Evolutionary conservation across 257 asterid species (phyloP), one percentile per base, ranked within the genome.

Genomic region (Linaria vulgaris): DNA sequence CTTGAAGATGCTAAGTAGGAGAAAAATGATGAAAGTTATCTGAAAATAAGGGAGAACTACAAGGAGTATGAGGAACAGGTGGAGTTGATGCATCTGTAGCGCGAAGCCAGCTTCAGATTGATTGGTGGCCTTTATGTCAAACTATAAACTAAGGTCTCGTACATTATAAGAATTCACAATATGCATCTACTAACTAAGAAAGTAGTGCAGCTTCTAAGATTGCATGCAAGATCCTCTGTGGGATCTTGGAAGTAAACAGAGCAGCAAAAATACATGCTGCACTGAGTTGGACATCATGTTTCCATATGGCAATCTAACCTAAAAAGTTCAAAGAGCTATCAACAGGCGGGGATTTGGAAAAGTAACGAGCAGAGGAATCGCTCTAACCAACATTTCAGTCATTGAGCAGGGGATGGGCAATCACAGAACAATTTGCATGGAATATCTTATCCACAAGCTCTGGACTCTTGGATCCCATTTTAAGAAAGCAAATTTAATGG

Each of bases 81-180:
- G n/a, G 88, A 83, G 70, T 69, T 83, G 67, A 70, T 80, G 53
- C 78, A 53, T 6, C 69, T 85, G 85, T 85, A 87, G 83, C 86
- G 90, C 0, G 96, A 87, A 57, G 94, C 96, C 0, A 75, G 96
- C 66, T 70, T 87, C 0, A 75, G 96, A 68, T 70, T 87, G 90
- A 87, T 81, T 63, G 96, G 96, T 22, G 95, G 95, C 8, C 85
- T 87, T 64, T 87, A 87, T 69, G 95, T 87, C 17, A 78, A 71
- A 22, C 94, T 90, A 0, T 90, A 87, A 53, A 88, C 94, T 0
- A 87, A 82, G 69, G 66, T 87, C 20, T 25, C 85, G 41, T 85
- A 80, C 61, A 82, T 85, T 65, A 56, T 85, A 64, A 66, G 94
- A 10, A 87, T 87, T 52, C 85, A 90, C 21, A n/a, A 22, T 20